phyloP scores from a whole-genome alignment of 208 protist genomes.

The Kentomonas sorsogonicus region DNA sequence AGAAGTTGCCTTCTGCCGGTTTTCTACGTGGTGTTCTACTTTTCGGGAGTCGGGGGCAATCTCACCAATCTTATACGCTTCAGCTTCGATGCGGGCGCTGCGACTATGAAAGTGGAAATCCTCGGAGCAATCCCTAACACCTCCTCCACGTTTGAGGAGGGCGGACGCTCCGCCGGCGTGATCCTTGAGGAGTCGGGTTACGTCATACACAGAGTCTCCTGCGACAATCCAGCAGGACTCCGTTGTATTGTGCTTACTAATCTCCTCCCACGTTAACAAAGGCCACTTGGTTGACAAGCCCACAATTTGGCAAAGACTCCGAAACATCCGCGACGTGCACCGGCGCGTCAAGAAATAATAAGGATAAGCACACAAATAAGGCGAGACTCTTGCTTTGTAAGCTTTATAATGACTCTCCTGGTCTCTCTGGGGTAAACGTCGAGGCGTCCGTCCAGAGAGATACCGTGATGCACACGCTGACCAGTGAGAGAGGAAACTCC shows the following conservation, averaged over 20 bases:
- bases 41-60: slow-evolving; percentile 24
- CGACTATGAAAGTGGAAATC: slow-evolving; percentile 60
- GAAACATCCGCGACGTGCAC: slow-evolving; percentile 16
- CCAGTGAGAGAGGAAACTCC: not conserved
- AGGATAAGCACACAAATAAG: too few species aligned
- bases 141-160: slow-evolving; percentile 61
- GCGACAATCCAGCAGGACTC: slow-evolving; percentile 63
- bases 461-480: too few species aligned
- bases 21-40: too few species aligned
- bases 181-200: slow-evolving; percentile 43
- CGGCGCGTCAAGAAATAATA: too few species aligned
- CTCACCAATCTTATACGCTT: slow-evolving; percentile 57
- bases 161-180: slow-evolving; percentile 64
- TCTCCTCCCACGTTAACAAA: slow-evolving; percentile 42
- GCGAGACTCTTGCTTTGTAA: too few species aligned
- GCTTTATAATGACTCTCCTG: not conserved
- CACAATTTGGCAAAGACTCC: slow-evolving; percentile 25
- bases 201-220: slow-evolving; percentile 65
- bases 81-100: slow-evolving; percentile 25
- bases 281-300: slow-evolving; percentile 51
- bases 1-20: too few species aligned
- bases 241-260: slow-evolving; percentile 44
- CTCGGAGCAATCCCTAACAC: slow-evolving; percentile 53
- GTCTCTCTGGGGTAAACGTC: not conserved
- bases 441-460: too few species aligned